Evolutionary conservation across 2,329 filamentous ascomycete genomes (phyloP), one percentile per base, ranked within the genome.

Genomic region (Aspergillus sp.): DNA sequence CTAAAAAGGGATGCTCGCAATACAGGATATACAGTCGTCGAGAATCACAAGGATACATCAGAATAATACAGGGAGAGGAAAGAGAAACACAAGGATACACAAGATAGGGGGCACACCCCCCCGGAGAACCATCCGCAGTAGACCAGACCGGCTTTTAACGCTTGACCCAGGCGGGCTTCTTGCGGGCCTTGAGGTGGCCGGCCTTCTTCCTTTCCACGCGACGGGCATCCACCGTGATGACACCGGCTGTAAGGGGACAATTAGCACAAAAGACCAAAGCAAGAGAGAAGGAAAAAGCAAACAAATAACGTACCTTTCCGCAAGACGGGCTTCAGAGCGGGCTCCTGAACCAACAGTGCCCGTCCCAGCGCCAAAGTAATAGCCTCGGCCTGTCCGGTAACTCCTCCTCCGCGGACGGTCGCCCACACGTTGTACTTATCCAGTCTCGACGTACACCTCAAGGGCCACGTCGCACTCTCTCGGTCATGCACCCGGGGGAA

Each of bases 401-500:
- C 90, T 68, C 95, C 95, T 66, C 95, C 95, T 57, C 95, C 95
- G 60, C 85, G 83, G 3, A 92, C 91, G 53, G 90, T 78, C 55
- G 89, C 93, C 88, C 92, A 99, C 3, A 97, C 87, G 71, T 99
- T 99, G 82, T 99, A 99, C 77, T 97, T 98, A 82, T 96, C 92
- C 65, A 96, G 78, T 64, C 95, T 84, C 49, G 90, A 83, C 24
- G 92, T 96, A 53, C 87, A 84, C 70, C 93, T 92, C 71, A 99
- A 78, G 7, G 94, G 87, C 94, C 94, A 99, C 4, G 96, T 81
- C 2, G 91, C 94, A 72, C 92, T 97, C 81, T 98, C 95, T 49
- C 95, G 87, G 77, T 99, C 94, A 74, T 99, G 94, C 54, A 97
- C 78, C 39, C 95, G 87, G 36, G 88, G 90, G 75, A 99, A 99